Base-by-base conservation (phyloP, 306 rosid genomes). In the Cucurbita ficifolia region DNA sequence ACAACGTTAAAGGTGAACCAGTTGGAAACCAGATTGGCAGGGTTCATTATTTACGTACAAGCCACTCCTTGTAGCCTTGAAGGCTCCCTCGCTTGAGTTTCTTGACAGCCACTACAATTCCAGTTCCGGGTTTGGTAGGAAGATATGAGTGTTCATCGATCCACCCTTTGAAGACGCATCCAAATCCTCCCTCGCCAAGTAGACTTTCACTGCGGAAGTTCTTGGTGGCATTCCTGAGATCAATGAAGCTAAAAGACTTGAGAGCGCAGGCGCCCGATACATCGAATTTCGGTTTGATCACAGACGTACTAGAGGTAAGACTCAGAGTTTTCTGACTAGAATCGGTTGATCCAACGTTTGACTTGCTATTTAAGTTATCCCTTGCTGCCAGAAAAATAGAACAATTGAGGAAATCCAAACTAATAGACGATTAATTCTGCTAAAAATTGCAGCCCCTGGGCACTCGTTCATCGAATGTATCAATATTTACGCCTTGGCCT, bases 41-140 rank as follows among this genome's bases (percentile, higher is more conserved):
- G 79, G 70, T 62, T 74, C 60, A 53, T 45, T 38, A 73, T 80
- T 62, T 48, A 84, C 98, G 12, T 83, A 93, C 97, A 64, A 94
- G 97, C 97, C 98, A 94, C 82, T 94, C 97, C 77, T 85, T 87
- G 90, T 94, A 96, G 36, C 98, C 97, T 82, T 90, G 97, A 84
- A 88, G 91, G 85, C 98, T 89, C 79, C 87, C 97, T 71, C 82
- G 88, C 77, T 90, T 94, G 81, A 94, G 98, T 50, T 75, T 84
- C 88, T 94, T 94, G 77, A 94, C 83, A 49, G 97, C 98, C 54
- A 90, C 98, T 53, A 94, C 91, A 49, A 86, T 86, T 64, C 98
- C 98, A 14, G 82, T 81, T 48, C 98, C 98, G 11, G 96, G 97
- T 86, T 43, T 94, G 18, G 96, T 79, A 11, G 98, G 97, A 73